These are phyloP conservation scores for Ephemerocybe angulata DNA, from an alignment of 768 basidiomycete species.

Conservation along the genomic window DNA sequence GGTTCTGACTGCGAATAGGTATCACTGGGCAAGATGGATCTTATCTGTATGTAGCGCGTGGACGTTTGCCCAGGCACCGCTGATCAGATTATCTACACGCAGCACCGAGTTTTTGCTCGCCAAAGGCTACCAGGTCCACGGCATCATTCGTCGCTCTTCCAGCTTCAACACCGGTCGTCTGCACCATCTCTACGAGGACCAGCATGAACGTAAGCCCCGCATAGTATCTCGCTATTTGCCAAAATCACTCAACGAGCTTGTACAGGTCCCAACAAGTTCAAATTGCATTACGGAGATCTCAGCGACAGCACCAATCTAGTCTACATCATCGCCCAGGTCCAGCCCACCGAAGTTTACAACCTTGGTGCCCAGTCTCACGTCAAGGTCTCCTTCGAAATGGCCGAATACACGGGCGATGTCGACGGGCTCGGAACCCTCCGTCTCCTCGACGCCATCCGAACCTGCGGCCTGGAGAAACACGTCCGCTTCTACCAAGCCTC, in stretches of 20 bases:
- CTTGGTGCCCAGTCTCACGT: conserved; percentile 97
- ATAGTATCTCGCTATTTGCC: conserved; percentile 4
- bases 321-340: conserved; percentile 91
- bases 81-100: conserved; percentile 2
- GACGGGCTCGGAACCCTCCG: conserved; percentile 94
- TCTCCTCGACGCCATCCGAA: conserved; percentile 92
- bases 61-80: not conserved
- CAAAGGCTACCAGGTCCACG: conserved; percentile 92
- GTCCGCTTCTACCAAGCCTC: conserved; percentile 97
- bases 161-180: conserved; percentile 97
- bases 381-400: conserved; percentile 99
- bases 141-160: conserved; percentile 94
- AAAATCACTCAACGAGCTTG: not conserved
- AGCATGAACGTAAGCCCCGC: conserved; percentile 73
- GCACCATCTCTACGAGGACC: conserved; percentile 90
- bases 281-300: conserved; percentile 88
- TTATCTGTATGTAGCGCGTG: conserved; percentile 62
- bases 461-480: conserved; percentile 90
- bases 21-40: conserved; percentile 97
- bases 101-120: conserved; percentile 81
- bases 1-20: conserved; percentile 42
- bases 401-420: conserved; percentile 97
- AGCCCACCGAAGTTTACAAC: conserved; percentile 96
- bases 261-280: conserved; percentile 70
- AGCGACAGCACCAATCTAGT: conserved; percentile 97